These are phyloP conservation scores for Penicillium pancosmium DNA, from an alignment of 495 filamentous ascomycete species.

Conservation along the genomic window DNA sequence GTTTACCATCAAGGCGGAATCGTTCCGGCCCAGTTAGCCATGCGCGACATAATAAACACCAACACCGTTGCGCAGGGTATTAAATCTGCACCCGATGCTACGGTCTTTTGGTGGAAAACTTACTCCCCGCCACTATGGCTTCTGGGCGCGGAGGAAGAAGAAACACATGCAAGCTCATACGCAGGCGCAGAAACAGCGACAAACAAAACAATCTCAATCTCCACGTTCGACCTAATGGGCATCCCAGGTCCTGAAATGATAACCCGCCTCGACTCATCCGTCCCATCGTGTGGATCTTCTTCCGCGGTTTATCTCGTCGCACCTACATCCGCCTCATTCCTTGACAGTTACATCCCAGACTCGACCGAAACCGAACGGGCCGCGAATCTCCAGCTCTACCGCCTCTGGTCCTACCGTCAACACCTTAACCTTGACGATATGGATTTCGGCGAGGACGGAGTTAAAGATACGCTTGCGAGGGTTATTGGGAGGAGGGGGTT, in stretches of 20 bases:
- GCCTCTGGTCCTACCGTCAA: slow-evolving; percentile 70
- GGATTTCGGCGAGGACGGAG: slow-evolving; percentile 83
- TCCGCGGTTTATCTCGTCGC: slow-evolving; percentile 62
- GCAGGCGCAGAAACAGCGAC: not conserved
- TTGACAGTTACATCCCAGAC: slow-evolving; percentile 59
- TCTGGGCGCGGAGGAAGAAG: slow-evolving; percentile 62
- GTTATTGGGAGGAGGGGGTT: slow-evolving; percentile 83
- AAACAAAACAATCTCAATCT: slow-evolving; percentile 44
- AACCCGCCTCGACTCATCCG: slow-evolving; percentile 50
- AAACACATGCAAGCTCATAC: slow-evolving; percentile 19
- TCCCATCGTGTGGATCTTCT: slow-evolving; percentile 55
- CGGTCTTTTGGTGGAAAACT: slow-evolving; percentile 94
- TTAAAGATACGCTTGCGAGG: slow-evolving; percentile 70
- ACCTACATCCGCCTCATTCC: slow-evolving; percentile 68
- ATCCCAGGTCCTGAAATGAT: slow-evolving; percentile 65
- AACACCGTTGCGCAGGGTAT: slow-evolving; percentile 24
- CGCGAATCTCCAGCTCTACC: slow-evolving; percentile 46
- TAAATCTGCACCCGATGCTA: slow-evolving; percentile 57
- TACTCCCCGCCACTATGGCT: slow-evolving; percentile 95
- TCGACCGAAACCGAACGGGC: slow-evolving; percentile 20
- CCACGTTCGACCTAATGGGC: slow-evolving; percentile 84
- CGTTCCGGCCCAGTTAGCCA: slow-evolving; percentile 72
- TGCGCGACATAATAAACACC: slow-evolving; percentile 39
- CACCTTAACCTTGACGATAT: slow-evolving; percentile 94
- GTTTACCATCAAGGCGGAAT: slow-evolving; percentile 93